Base-by-base conservation (phyloP, 345 rosid genomes). In the Arabis alpina region DNA sequence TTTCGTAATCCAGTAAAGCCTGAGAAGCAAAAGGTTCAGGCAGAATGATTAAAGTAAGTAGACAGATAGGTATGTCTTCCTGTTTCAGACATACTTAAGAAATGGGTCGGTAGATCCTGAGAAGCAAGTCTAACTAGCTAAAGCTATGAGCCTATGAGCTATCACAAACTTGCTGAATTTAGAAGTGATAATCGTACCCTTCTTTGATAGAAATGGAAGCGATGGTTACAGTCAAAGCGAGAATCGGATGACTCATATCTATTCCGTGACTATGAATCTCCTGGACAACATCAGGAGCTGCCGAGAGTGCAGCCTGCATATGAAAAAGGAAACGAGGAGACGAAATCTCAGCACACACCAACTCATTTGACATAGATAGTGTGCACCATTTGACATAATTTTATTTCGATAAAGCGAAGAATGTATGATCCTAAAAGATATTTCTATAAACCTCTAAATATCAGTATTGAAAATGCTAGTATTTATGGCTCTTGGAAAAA, bases 1-100 rank as follows among this genome's bases (percentile, higher is more conserved):
- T 83, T 91, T 93, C 50, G 97, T 93, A 75, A 89, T 79, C 96
- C 97, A 85, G 73, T 86, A 93, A 70, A 93, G 97, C 74, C 98
- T 93, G 53, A 52, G 41, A 41, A 50, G 42, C 43, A 63, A 30
- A 52, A 68, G 47, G 41, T 41, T 53, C 54, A 64, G 36, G 69
- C 10, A 6, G 34, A 47, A 49, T 6, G 49, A 62, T 10, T 1
- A 42, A 67, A 63, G 52, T 50, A 42, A 40, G 51, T 5, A 23
- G 62, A 30, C 8, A 70, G 51, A 19, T 19, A 19, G 23, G 23
- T 19, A 19, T 19, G 23, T 19, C 23, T 19, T 19, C 23, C 48
- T 43, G 60, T 53, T 67, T 54, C 63, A 23, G 63, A 16, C 3
- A 28, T 28, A n/a, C 42, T 39, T 58, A 49, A 60, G 14, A 56